A percentile compares a stretch with the other conserved stretches of the same genome.
phyloP scores from a whole-genome alignment of 2,329 filamentous ascomycete species.

The Karstenula rhodostoma region DNA sequence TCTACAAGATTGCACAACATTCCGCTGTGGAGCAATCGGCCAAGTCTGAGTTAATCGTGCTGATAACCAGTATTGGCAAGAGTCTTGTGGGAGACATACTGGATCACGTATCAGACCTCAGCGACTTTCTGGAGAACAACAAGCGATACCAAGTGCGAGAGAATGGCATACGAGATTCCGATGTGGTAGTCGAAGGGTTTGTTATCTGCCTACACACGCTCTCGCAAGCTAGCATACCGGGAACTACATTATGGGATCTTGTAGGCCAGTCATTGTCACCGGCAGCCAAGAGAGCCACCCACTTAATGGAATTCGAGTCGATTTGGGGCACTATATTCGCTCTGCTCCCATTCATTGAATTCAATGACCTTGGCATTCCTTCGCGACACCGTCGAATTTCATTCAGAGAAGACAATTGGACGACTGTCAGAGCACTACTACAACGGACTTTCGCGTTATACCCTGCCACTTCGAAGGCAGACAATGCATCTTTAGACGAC shows the following conservation, averaged over 20 bases:
- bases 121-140: conserved; percentile 56
- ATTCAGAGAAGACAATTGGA: conserved; percentile 59
- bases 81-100: conserved; percentile 49
- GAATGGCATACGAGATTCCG: conserved; percentile 56
- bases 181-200: conserved; percentile 55
- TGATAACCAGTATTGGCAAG: conserved; percentile 47
- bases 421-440: conserved; percentile 55
- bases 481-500: conserved; percentile 59
- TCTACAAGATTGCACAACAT: conserved; percentile 42
- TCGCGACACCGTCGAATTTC: conserved; percentile 52
- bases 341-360: conserved; percentile 61
- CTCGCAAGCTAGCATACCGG: conserved; percentile 35
- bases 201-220: conserved; percentile 58
- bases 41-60: conserved; percentile 29
- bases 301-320: conserved; percentile 46
- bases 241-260: conserved; percentile 54
- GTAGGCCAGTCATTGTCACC: conserved; percentile 46
- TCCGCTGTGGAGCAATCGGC: conserved; percentile 22
- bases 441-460: conserved; percentile 59
- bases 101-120: conserved; percentile 46
- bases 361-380: conserved; percentile 60
- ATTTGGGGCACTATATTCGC: conserved; percentile 59
- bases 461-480: conserved; percentile 47
- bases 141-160: conserved; percentile 53
- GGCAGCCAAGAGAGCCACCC: conserved; percentile 24